These are phyloP conservation scores for Triadica sebifera DNA, from an alignment of 345 rosid species.

Conservation along the genomic window DNA sequence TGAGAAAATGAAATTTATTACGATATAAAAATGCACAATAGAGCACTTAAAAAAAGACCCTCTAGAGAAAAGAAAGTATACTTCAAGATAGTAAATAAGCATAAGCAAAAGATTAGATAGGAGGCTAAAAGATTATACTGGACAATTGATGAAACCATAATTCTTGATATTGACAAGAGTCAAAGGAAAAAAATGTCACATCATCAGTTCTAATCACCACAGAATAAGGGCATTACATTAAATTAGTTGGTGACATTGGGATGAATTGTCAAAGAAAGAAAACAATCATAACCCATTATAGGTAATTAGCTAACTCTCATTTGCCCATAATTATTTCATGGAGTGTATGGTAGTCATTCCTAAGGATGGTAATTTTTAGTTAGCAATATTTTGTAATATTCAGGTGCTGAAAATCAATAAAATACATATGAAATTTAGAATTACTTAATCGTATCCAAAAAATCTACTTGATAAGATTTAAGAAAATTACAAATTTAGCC, in stretches of 20 bases:
- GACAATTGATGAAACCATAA: background rate
- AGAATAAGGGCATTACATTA: background rate
- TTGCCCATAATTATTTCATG: background rate
- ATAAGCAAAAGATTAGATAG: background rate
- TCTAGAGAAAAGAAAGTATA: too few species aligned
- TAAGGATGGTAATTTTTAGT: background rate
- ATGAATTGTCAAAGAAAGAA: background rate
- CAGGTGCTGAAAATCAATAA: background rate
- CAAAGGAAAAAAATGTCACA: background rate
- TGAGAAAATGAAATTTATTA: background rate
- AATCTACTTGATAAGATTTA: background rate
- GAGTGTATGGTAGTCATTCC: background rate
- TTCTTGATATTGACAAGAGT: background rate
- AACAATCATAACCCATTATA: background rate
- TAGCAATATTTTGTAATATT: slow-evolving; percentile 10
- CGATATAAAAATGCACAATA: too few species aligned
- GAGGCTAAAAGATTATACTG: background rate
- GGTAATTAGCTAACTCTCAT: background rate
- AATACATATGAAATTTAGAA: background rate
- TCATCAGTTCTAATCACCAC: background rate
- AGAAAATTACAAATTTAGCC: background rate
- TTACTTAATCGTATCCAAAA: background rate
- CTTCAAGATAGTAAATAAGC: background rate
- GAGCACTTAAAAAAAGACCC: background rate
- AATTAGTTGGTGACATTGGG: too few species aligned